Percentiles rank a stretch among this genome's conserved stretches.
Evolutionary conservation across 192 early-diverging fungal species (phyloP).

Genomic region (Podila minutissima): DNA sequence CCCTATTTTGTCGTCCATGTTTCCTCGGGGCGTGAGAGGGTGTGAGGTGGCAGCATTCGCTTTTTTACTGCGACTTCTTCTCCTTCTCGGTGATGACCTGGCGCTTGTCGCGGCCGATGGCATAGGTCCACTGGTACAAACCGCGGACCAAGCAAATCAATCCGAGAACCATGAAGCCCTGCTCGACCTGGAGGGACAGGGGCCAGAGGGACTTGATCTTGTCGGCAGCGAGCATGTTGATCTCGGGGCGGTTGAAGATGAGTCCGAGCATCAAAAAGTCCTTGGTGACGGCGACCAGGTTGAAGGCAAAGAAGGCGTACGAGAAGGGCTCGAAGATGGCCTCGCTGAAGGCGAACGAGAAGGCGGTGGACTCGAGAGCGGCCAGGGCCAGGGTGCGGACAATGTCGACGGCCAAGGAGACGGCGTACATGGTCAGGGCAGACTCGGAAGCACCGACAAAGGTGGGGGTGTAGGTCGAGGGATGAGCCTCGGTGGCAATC

Average conservation of each 20-base stretch:
- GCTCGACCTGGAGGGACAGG: constrained; percentile 20
- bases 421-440: neutral
- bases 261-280: constrained; percentile 36
- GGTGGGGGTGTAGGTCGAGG: constrained; percentile 1
- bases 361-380: constrained; percentile 12
- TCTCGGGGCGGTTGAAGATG: constrained; percentile 15
- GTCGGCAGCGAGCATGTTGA: constrained; percentile 17
- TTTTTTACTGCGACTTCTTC: constrained; percentile 38
- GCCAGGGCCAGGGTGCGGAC: constrained; percentile 1
- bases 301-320: constrained; percentile 2
- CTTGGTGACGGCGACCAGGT: constrained; percentile 17
- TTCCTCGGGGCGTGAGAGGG: neutral
- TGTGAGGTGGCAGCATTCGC: neutral
- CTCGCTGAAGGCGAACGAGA: constrained; percentile 9
- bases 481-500: constrained; percentile 12
- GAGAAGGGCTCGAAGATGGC: constrained; percentile 8
- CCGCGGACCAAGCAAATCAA: constrained; percentile 15
- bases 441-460: constrained; percentile 5
- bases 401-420: constrained; percentile 5
- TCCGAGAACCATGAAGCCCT: constrained; percentile 17
- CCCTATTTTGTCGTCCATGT: too few relatives aligned
- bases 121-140: constrained; percentile 45
- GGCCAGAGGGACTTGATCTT: constrained; percentile 38
- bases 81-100: constrained; percentile 43
- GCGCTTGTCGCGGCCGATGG: constrained; percentile 51